These are phyloP conservation scores for Colletotrichum sp. DNA, from an alignment of 2,329 filamentous ascomycete genomes.

Conservation along the genomic window DNA sequence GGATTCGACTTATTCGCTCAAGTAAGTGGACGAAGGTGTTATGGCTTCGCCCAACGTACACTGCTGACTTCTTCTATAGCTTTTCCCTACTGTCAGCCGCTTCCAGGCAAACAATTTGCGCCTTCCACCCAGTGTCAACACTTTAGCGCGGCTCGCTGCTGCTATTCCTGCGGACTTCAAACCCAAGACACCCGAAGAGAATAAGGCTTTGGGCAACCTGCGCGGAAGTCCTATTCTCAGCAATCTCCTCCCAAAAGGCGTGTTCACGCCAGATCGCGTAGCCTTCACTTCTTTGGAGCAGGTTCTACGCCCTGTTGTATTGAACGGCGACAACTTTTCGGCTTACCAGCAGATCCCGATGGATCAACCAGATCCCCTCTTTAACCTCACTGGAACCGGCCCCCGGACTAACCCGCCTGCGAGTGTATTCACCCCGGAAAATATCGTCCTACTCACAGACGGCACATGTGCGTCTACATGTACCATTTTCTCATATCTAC, in stretches of 20 bases:
- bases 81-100: conserved; percentile 56
- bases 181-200: conserved; percentile 39
- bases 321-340: conserved; percentile 55
- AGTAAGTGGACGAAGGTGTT: conserved; percentile 40
- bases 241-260: conserved; percentile 50
- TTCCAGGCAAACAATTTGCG: conserved; percentile 57
- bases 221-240: conserved; percentile 47
- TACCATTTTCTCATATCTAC: conserved; percentile 58
- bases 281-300: conserved; percentile 31
- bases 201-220: conserved; percentile 49
- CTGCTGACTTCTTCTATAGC: conserved; percentile 18
- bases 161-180: conserved; percentile 31
- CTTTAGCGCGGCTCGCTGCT: conserved; percentile 43
- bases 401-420: conserved; percentile 42
- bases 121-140: conserved; percentile 49
- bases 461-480: conserved; percentile 61
- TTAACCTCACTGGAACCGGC: conserved; percentile 48
- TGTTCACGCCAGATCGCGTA: conserved; percentile 47
- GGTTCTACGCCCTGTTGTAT: conserved; percentile 34
- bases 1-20: conserved; percentile 67
- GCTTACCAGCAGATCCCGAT: conserved; percentile 47
- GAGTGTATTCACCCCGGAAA: conserved; percentile 53
- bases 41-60: conserved; percentile 31
- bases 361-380: conserved; percentile 33
- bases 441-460: conserved; percentile 59